Evolutionary conservation across 2,329 filamentous ascomycete species (phyloP).

Genomic region (Colletotrichum lindemuthianum): DNA sequence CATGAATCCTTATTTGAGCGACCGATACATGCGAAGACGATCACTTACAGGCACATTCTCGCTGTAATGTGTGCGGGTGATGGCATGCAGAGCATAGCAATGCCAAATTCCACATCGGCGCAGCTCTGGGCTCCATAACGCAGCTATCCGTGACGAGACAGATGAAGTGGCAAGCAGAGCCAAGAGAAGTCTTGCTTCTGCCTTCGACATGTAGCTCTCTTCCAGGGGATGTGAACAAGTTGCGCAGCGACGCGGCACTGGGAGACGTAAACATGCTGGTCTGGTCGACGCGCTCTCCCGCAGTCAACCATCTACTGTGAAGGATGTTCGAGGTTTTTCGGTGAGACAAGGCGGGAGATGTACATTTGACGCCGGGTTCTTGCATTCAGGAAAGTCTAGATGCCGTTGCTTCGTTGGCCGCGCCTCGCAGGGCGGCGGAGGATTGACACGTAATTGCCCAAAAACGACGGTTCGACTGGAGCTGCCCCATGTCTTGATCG

Average conservation of each 20-base stretch:
- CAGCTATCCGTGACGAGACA: conserved; percentile 2
- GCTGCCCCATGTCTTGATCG: conserved; percentile 7
- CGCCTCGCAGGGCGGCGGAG: conserved; percentile 28
- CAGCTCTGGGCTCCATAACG: conserved; percentile 6
- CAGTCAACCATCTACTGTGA: no score
- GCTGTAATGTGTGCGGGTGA: conserved; percentile 21
- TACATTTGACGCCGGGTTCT: conserved; percentile 22
- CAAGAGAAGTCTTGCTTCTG: conserved; percentile 16
- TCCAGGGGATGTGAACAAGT: not conserved
- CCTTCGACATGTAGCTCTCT: conserved; percentile 20
- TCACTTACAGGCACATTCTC: conserved; percentile 8
- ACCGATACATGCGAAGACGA: conserved; percentile 5
- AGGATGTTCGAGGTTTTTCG: not conserved
- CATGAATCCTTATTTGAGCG: not conserved
- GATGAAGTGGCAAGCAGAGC: conserved; percentile 30
- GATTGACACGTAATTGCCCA: conserved; percentile 9
- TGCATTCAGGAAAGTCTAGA: conserved; percentile 16
- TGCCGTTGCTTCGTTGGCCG: conserved; percentile 32
- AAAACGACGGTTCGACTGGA: not conserved
- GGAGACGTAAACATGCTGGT: no score
- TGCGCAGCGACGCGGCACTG: not conserved
- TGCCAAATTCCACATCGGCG: conserved; percentile 8
- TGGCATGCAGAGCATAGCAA: conserved; percentile 12
- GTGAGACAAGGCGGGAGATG: conserved; percentile 28
- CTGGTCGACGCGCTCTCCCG: no score